Evolutionary conservation across 768 basidiomycete genomes (phyloP).

Genomic region (Scleroderma bovista): DNA sequence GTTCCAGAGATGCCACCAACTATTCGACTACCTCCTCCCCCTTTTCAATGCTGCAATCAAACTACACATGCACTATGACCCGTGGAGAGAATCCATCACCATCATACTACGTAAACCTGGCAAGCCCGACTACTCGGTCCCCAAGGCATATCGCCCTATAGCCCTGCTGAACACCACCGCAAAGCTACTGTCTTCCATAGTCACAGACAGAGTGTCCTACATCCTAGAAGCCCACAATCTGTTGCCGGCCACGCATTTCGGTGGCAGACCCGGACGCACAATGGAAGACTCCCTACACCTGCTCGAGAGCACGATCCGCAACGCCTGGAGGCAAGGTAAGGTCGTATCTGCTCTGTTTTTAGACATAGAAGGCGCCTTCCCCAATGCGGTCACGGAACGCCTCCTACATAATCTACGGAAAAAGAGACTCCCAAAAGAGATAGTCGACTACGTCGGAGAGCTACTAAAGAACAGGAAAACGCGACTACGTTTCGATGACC

Average conservation of each 20-base stretch:
- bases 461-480: no score
- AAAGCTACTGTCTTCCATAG: conserved; percentile 22
- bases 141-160: conserved; percentile 35
- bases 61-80: conserved; percentile 4
- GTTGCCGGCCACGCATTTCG: conserved; percentile 20
- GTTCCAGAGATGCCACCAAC: conserved; percentile 5
- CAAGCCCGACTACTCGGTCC: conserved; percentile 25
- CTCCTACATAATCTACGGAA: no score
- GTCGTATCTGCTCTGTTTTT: not conserved
- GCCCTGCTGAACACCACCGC: conserved; percentile 28
- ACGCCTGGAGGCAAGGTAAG: not conserved
- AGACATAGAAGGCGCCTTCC: not conserved
- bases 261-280: not conserved
- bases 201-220: conserved; percentile 20
- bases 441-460: no score
- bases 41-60: conserved; percentile 11
- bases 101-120: conserved; percentile 33
- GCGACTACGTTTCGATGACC: no score
- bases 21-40: conserved; percentile 6
- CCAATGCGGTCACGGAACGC: no score
- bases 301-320: not conserved
- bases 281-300: not conserved
- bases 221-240: conserved; percentile 27
- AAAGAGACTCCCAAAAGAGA: no score
- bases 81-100: conserved; percentile 22